These are phyloP conservation scores for Aspergillus puulaauensis DNA, from an alignment of 2,329 filamentous ascomycete species.

Conservation along the genomic window DNA sequence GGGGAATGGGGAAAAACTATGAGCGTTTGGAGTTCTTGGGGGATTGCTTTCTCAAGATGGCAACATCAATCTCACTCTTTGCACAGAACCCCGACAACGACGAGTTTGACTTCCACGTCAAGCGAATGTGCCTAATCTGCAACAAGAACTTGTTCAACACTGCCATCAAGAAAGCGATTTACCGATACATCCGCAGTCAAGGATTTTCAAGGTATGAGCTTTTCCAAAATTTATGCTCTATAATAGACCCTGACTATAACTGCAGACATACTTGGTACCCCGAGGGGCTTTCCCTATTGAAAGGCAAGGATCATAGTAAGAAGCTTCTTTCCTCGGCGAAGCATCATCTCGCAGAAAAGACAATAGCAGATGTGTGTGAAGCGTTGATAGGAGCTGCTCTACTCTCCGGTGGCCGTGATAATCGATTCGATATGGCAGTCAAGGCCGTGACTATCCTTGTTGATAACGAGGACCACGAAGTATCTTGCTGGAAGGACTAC, in stretches of 20 bases:
- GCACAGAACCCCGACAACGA: slow-evolving; percentile 72
- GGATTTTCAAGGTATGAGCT: slow-evolving; percentile 67
- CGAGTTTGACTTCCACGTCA: slow-evolving; percentile 85
- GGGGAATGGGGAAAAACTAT: slow-evolving; percentile 91
- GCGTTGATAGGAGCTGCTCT: slow-evolving; percentile 86
- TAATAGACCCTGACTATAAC: slow-evolving; percentile 7
- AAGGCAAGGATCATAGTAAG: slow-evolving; percentile 65
- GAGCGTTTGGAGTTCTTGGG: slow-evolving; percentile 92
- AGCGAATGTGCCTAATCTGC: slow-evolving; percentile 86
- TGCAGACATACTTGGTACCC: slow-evolving; percentile 81
- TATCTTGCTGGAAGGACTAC: slow-evolving; percentile 72
- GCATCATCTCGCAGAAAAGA: slow-evolving; percentile 80
- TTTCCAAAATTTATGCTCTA: not conserved
- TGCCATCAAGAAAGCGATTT: slow-evolving; percentile 63
- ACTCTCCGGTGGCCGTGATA: slow-evolving; percentile 52
- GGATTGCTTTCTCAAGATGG: slow-evolving; percentile 93
- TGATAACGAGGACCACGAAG: slow-evolving; percentile 65
- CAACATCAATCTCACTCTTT: slow-evolving; percentile 84
- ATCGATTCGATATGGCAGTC: slow-evolving; percentile 60
- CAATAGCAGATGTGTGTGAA: slow-evolving; percentile 91
- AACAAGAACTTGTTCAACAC: slow-evolving; percentile 85
- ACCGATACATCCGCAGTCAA: slow-evolving; percentile 79
- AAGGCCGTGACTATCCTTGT: slow-evolving; percentile 62
- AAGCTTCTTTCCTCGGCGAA: slow-evolving; percentile 42
- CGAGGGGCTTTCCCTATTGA: slow-evolving; percentile 68